These are phyloP conservation scores for Penicillium sp. DNA, from an alignment of 2,329 filamentous ascomycete genomes.

Conservation along the genomic window DNA sequence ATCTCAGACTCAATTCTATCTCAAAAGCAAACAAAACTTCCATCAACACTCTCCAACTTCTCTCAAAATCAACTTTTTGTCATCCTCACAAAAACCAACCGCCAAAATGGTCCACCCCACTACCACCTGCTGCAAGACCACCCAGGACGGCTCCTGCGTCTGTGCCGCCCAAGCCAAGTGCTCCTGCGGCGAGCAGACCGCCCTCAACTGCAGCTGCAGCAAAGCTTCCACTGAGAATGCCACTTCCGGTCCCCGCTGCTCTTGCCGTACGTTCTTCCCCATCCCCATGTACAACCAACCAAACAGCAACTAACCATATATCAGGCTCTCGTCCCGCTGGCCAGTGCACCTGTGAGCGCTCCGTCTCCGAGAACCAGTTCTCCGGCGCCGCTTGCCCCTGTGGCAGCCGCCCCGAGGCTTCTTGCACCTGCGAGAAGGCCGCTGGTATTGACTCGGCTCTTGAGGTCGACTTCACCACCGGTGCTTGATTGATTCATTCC, in stretches of 20 bases:
- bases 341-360: constrained; percentile 77
- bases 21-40: neutral
- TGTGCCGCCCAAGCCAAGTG: constrained; percentile 65
- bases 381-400: constrained; percentile 70
- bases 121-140: constrained; percentile 61
- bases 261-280: constrained; percentile 62
- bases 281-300: neutral
- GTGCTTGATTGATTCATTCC: constrained; percentile 32
- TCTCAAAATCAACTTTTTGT: neutral
- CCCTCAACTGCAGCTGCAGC: constrained; percentile 82
- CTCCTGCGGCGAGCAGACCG: constrained; percentile 86
- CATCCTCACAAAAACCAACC: neutral
- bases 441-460: constrained; percentile 60
- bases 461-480: constrained; percentile 87
- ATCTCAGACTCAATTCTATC: neutral
- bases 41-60: neutral
- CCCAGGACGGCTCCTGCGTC: constrained; percentile 55
- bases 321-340: constrained; percentile 72
- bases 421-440: constrained; percentile 82
- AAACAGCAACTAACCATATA: neutral
- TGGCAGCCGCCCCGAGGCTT: constrained; percentile 69
- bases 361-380: constrained; percentile 67
- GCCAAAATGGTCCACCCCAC: constrained; percentile 49
- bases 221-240: constrained; percentile 76
- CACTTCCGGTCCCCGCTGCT: constrained; percentile 72